Base-by-base conservation (phyloP, 306 rosid species). In the Senna siamea region DNA sequence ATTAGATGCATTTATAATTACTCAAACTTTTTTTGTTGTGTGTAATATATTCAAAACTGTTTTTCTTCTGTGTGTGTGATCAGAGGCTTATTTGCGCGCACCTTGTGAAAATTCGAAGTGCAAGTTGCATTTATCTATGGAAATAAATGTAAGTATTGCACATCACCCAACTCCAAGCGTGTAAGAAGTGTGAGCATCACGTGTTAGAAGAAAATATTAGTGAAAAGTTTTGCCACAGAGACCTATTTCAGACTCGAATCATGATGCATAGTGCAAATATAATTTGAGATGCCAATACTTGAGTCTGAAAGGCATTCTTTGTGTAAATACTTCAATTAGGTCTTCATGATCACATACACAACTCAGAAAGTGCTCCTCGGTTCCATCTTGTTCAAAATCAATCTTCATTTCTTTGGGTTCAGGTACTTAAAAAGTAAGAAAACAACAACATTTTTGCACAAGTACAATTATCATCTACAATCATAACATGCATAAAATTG, bases 101-200 rank as follows among this genome's bases (percentile, higher is more conserved):
- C 98, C 92, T 85, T 85, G 63, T 93, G 97, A 73, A 93, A 93
- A 81, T 52, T 78, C 87, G 91, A 80, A 76, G 64, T 65, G 85
- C 94, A 93, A 28, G 98, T 91, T 56, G 74, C 83, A 85, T 89
- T 84, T 73, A 80, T 79, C 72, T 87, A 93, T 62, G 98, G 91
- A 77, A 85, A 93, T 76, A 93, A 72, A 60, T 80, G 88, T 85
- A 93, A 70, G 86, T 85, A 89, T 73, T 84, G 94, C 76, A 85
- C 87, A 78, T 88, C 85, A 51, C 96, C 94, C 90, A 91, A 79
- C 79, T 93, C 98, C 91, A 93, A 89, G 88, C 87, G 90, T 19
- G 98, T 93, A 76, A 93, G 73, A 84, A 93, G 75, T 20, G 98
- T 93, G 80, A 89, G 88, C 85, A 93, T 88, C 80, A 91, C 98